Percentiles rank a stretch among this genome's conserved stretches.
These are phyloP conservation scores for Skeletonema costatum DNA, from an alignment of 108 stramenopile genomes.

Conservation along the genomic window DNA sequence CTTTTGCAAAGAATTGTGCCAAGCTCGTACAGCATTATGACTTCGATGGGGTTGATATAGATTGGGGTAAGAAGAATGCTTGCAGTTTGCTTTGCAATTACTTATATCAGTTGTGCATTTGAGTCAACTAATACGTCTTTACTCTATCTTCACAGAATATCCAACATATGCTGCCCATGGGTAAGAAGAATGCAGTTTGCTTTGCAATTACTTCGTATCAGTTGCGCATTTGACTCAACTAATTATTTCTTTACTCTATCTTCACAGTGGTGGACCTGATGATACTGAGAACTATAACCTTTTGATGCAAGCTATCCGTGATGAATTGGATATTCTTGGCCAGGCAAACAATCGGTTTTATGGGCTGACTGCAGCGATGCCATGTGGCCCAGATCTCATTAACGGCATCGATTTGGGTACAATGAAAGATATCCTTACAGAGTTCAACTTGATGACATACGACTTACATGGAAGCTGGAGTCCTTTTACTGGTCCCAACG, in stretches of 20 bases:
- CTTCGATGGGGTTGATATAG: constrained; percentile 40
- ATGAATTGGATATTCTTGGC: constrained; percentile 30
- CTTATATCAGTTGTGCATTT: neutral
- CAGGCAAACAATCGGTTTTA: constrained; percentile 21
- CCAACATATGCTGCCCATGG: neutral
- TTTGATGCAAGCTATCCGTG: constrained; percentile 27
- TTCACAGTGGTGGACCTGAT: constrained; percentile 22
- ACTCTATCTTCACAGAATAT: neutral
- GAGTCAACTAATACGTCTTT: neutral
- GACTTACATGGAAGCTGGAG: constrained; percentile 24
- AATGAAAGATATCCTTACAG: constrained; percentile 9
- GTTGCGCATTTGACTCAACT: neutral
- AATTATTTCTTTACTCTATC: neutral
- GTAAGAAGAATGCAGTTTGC: too few relatives aligned
- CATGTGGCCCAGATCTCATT: constrained; percentile 36
- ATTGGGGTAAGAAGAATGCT: constrained; percentile 1
- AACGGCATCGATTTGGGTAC: constrained; percentile 20
- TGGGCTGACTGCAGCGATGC: constrained; percentile 43
- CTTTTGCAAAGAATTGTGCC: constrained; percentile 37
- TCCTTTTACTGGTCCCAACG: constrained; percentile 7
- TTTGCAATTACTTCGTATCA: too few relatives aligned
- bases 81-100: too few relatives aligned
- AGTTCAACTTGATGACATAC: constrained; percentile 51
- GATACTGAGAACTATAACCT: constrained; percentile 38
- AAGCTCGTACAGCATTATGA: constrained; percentile 35